These are phyloP conservation scores for Sporothrix dimorphospora DNA, from an alignment of 2,329 filamentous ascomycete genomes.

Conservation along the genomic window DNA sequence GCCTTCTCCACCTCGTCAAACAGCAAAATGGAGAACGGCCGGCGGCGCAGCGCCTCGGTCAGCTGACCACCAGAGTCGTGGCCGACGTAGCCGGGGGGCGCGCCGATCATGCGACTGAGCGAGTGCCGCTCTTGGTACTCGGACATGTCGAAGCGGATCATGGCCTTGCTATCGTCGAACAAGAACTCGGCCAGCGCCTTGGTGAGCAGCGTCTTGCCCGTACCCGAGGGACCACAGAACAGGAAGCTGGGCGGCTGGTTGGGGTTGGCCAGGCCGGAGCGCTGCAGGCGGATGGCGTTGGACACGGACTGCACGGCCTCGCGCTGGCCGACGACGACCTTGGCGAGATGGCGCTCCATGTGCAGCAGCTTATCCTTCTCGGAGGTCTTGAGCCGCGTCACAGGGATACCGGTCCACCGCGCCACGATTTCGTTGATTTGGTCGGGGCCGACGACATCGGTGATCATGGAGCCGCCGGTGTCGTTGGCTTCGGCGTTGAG, in stretches of 20 bases:
- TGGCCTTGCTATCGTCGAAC: slow-evolving; percentile 94
- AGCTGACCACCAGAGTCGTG: slow-evolving; percentile 95
- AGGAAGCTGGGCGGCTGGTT: slow-evolving; percentile 98
- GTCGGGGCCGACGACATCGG: slow-evolving; percentile 91
- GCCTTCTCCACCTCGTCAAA: slow-evolving; percentile 99
- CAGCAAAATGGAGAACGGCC: slow-evolving; percentile 95
- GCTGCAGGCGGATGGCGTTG: slow-evolving; percentile 92
- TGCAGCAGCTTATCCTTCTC: slow-evolving; percentile 98
- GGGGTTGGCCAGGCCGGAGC: slow-evolving; percentile 91
- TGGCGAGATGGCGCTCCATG: slow-evolving; percentile 86
- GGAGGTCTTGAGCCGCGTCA: slow-evolving; percentile 88
- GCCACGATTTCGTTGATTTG: slow-evolving; percentile 99
- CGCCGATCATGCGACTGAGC: slow-evolving; percentile 95
- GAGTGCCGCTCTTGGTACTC: slow-evolving; percentile 98
- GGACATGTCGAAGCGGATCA: slow-evolving; percentile 99
- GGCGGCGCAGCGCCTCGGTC: slow-evolving; percentile 89
- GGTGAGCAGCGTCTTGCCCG: slow-evolving; percentile 94
- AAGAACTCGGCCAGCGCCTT: slow-evolving; percentile 97
- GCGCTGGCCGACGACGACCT: slow-evolving; percentile 88
- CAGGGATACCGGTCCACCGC: slow-evolving; percentile 97
- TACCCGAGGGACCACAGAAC: slow-evolving; percentile 97
- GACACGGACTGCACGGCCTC: slow-evolving; percentile 92
- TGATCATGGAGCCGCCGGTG: slow-evolving; percentile 73
- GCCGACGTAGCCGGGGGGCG: slow-evolving; percentile 94
- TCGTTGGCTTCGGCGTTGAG: slow-evolving; percentile 61